Evolutionary conservation across 176 grass and related monocot genomes (phyloP).

Genomic region (Leersia perrieri): DNA sequence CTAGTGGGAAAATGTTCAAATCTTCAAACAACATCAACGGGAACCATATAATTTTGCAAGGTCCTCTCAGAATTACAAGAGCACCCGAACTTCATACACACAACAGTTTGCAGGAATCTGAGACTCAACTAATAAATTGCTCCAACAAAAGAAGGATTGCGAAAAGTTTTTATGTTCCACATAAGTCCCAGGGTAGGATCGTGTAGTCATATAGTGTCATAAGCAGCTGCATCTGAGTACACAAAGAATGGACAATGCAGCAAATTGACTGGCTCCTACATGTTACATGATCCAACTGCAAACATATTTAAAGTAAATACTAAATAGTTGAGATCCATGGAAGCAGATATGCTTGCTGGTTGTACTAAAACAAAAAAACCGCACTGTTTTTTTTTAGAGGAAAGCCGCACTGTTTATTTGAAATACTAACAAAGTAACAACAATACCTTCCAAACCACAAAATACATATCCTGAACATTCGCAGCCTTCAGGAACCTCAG

Average conservation of each 20-base stretch:
- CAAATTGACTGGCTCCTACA: slow-evolving; percentile 11
- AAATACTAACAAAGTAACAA: slow-evolving; percentile 67
- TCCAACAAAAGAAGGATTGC: slow-evolving; percentile 22
- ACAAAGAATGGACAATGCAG: slow-evolving; percentile 32
- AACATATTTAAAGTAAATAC: background rate
- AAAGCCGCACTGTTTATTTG: slow-evolving; percentile 50
- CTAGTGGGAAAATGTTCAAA: background rate
- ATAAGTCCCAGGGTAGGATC: slow-evolving; percentile 15
- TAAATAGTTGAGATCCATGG: slow-evolving; percentile 13
- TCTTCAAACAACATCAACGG: slow-evolving; percentile 6
- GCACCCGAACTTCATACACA: background rate
- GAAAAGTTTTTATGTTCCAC: background rate
- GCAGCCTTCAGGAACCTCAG: slow-evolving; percentile 17
- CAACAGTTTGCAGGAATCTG: background rate
- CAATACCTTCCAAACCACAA: slow-evolving; percentile 40
- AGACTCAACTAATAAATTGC: slow-evolving; percentile 5
- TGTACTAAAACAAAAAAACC: slow-evolving; percentile 36
- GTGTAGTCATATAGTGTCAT: background rate
- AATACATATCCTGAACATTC: slow-evolving; percentile 15
- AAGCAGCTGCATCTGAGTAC: slow-evolving; percentile 8
- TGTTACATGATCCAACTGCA: slow-evolving; percentile 13
- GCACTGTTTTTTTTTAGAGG: slow-evolving; percentile 48
- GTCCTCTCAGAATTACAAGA: slow-evolving; percentile 10
- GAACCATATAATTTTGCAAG: background rate
- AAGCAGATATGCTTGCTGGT: slow-evolving; percentile 11